Conservation (phyloP, 2,329 filamentous ascomycete genomes). For the Botrytis sinoallii region DNA sequence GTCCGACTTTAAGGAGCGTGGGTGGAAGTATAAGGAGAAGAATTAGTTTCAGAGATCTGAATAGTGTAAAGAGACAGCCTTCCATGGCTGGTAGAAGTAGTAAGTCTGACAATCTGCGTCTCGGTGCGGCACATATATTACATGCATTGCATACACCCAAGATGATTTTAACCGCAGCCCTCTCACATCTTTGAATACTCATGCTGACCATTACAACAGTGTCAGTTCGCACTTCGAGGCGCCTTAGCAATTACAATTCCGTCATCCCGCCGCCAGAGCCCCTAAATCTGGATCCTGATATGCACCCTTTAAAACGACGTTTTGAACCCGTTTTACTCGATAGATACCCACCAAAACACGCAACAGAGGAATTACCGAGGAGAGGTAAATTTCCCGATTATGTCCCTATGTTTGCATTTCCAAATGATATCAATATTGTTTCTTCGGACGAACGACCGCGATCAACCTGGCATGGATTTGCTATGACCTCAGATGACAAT, state of each 20-base stretch:
- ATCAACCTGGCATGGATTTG: slow-evolving; percentile 98
- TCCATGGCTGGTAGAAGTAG: slow-evolving; percentile 66
- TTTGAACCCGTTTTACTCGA: slow-evolving; percentile 97
- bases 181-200: neutral
- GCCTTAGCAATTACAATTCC: slow-evolving; percentile 96
- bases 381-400: slow-evolving; percentile 92
- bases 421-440: slow-evolving; percentile 22
- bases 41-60: slow-evolving; percentile 93
- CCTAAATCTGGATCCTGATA: slow-evolving; percentile 81
- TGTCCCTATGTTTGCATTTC: slow-evolving; percentile 55
- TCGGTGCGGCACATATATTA: slow-evolving; percentile 15
- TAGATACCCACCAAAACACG: slow-evolving; percentile 81
- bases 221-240: slow-evolving; percentile 76
- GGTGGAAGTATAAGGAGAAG: slow-evolving; percentile 87
- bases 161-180: slow-evolving; percentile 17
- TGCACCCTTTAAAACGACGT: slow-evolving; percentile 90
- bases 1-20: slow-evolving; percentile 46
- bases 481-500: slow-evolving; percentile 92
- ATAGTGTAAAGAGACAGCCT: slow-evolving; percentile 84
- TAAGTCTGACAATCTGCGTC: slow-evolving; percentile 45
- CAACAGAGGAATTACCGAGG: slow-evolving; percentile 74
- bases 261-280: slow-evolving; percentile 94
- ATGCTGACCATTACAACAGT: slow-evolving; percentile 42
- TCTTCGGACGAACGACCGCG: slow-evolving; percentile 57
- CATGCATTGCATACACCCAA: slow-evolving; percentile 1